Conservation (phyloP, 208 protist genomes). For the Leptomonas pyrrhocoris region DNA sequence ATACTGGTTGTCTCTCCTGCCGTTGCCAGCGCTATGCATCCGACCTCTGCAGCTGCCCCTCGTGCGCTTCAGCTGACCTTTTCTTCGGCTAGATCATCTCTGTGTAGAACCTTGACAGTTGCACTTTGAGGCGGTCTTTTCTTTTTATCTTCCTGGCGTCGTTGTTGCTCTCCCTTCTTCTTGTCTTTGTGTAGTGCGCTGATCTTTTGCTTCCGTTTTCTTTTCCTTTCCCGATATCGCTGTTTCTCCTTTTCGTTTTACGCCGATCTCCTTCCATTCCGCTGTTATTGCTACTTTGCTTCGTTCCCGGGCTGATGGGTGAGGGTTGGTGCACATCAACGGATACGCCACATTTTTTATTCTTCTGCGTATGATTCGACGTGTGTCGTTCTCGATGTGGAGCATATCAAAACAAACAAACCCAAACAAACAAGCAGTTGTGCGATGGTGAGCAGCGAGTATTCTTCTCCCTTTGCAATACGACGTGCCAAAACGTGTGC, state of each 20-base stretch:
- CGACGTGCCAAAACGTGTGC: too few relatives aligned
- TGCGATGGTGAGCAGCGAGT: too few relatives aligned
- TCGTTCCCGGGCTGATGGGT: neutral
- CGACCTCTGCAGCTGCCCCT: too few relatives aligned
- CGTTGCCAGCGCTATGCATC: too few relatives aligned
- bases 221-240: neutral
- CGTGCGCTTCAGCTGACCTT: neutral
- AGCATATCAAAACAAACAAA: constrained; percentile 2
- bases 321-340: neutral
- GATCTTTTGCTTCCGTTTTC: constrained; percentile 4
- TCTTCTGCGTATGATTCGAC: neutral
- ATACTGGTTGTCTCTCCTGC: too few relatives aligned
- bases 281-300: neutral
- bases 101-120: neutral
- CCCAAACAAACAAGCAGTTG: neutral
- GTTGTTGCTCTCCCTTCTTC: neutral
- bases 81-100: constrained; percentile 6
- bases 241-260: constrained; percentile 1
- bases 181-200: neutral
- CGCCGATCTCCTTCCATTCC: neutral
- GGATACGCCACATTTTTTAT: too few relatives aligned
- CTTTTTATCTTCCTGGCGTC: neutral
- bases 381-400: neutral
- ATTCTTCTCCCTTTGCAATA: too few relatives aligned
- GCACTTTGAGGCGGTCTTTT: neutral